Base-by-base conservation (phyloP, 1,284 basidiomycete species). In the Mycosarcoma mackinlayi region DNA sequence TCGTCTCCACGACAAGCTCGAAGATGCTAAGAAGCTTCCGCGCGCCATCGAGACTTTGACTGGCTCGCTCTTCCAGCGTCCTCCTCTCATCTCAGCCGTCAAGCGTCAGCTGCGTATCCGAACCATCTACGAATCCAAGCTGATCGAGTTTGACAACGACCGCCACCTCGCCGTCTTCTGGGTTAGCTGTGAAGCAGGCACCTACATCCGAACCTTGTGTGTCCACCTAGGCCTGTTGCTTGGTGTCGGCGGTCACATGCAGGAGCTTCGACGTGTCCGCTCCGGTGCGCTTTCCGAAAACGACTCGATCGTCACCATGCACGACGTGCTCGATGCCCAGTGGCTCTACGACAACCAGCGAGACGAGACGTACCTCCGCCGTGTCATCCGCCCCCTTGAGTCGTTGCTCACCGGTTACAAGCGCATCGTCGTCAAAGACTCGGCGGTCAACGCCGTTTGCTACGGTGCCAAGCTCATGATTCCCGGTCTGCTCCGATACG, bases 401-500 rank as follows among this genome's bases (percentile, higher is more conserved):
- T 92, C 91, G 61, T 87, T 99, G 49, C 87, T 99, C 75, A 89
- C 93, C 59, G 93, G 94, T 58, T 98, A 98, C 86, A 99, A 98
- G 86, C 92, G 96, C 71, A 93, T 99, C 76, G 96, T 99, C 48
- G 95, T 99, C 76, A 98, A 98, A 85, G 96, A 99, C 84, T 94
- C 92, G 77, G 95, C 96, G 16, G 95, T 99, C 80, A 98, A 98
- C 82, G 96, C 96, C 61, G 93, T 99, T 62, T 98, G 96, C 86
- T 98, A 99, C 85, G 96, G 96, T 76, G 96, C 96, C 66, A 98
- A 98, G 84, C 90, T 99, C 81, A 99, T 99, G 96, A 94, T 99
- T 77, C 96, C 96, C 66, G 96, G 96, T 85, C 87, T 99, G 42
- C 87, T 99, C 54, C 92, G 96, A 74, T 99, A 98, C 84, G 94